Percentiles rank a stretch among this genome's conserved stretches.
Evolutionary conservation across 2,329 filamentous ascomycete species (phyloP).

Genomic region (Botryosphaeria dothidea): DNA sequence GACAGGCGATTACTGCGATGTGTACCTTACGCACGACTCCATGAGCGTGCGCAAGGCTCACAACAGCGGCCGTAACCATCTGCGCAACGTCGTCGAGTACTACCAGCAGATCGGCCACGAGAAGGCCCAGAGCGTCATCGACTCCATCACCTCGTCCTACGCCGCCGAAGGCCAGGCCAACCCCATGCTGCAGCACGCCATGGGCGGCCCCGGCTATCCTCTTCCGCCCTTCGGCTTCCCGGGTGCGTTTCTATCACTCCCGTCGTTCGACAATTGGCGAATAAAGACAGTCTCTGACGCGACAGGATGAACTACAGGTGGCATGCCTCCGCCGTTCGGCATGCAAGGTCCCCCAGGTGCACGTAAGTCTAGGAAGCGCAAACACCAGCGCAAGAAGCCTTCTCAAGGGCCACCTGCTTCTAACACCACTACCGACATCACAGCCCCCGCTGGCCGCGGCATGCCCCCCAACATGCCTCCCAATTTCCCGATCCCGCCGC

Average conservation of each 20-base stretch:
- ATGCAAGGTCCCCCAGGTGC: slow-evolving; percentile 41
- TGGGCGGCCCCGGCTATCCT: slow-evolving; percentile 44
- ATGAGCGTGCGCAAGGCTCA: slow-evolving; percentile 99
- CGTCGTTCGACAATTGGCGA: background rate
- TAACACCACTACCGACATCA: background rate
- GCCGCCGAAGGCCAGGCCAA: slow-evolving; percentile 92
- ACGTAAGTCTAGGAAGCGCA: slow-evolving; percentile 29
- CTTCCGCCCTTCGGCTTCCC: slow-evolving; percentile 65
- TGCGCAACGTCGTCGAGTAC: slow-evolving; percentile 97
- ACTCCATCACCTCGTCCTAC: slow-evolving; percentile 95
- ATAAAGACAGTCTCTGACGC: slow-evolving; percentile 11
- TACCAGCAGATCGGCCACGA: slow-evolving; percentile 99
- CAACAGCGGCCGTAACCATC: slow-evolving; percentile 93
- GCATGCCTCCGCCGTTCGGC: slow-evolving; percentile 36
- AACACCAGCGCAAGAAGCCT: background rate
- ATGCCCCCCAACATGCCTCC: slow-evolving; percentile 35
- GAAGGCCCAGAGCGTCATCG: slow-evolving; percentile 97
- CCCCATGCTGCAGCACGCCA: slow-evolving; percentile 65
- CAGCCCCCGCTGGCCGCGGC: slow-evolving; percentile 26
- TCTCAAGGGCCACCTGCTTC: too few species aligned
- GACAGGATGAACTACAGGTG: slow-evolving; percentile 14
- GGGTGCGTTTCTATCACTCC: slow-evolving; percentile 42
- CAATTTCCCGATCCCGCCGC: slow-evolving; percentile 9
- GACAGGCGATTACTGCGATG: slow-evolving; percentile 94
- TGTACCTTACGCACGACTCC: slow-evolving; percentile 99